phyloP scores from a whole-genome alignment of 441 rosid species.

The Eutrema salsugineum region DNA sequence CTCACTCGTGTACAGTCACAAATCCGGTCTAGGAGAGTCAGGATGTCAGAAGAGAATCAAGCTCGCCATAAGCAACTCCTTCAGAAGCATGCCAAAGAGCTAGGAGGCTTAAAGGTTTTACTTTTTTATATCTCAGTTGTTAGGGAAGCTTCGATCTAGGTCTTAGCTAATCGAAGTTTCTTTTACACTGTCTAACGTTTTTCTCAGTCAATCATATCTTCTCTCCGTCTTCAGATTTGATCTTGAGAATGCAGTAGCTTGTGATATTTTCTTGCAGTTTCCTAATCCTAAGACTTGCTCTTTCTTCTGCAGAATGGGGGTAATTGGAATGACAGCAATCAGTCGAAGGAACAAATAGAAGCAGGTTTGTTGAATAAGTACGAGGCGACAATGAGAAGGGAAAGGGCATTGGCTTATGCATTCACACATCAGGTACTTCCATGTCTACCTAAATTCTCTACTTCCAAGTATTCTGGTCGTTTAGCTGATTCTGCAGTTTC shows the following conservation, averaged over 20 bases:
- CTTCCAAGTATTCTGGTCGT: background rate
- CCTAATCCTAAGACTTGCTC: background rate
- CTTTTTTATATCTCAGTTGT: conserved; percentile 18
- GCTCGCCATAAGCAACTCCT: conserved; percentile 79
- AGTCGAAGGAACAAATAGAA: conserved; percentile 65
- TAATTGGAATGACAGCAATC: conserved; percentile 59
- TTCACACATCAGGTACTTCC: conserved; percentile 64
- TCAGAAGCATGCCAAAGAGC: conserved; percentile 84
- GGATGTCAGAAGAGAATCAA: conserved; percentile 90
- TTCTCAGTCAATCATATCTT: background rate
- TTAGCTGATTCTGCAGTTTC: background rate
- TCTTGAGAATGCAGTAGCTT: background rate
- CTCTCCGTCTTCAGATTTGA: background rate
- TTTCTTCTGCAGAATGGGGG: conserved; percentile 45
- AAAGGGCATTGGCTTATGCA: conserved; percentile 60
- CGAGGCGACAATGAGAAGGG: conserved; percentile 69
- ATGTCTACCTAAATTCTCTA: background rate
- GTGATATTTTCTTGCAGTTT: background rate
- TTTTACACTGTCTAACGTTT: background rate
- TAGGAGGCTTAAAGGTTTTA: conserved; percentile 58
- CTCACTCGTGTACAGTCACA: conserved; percentile 79
- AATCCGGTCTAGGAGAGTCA: conserved; percentile 64
- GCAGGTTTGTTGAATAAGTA: conserved; percentile 49
- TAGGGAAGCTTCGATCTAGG: no score
- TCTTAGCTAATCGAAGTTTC: no score